Evolutionary conservation across 805 yeast genomes (phyloP).

Genomic region (Teunomyces barrocoloradensis): DNA sequence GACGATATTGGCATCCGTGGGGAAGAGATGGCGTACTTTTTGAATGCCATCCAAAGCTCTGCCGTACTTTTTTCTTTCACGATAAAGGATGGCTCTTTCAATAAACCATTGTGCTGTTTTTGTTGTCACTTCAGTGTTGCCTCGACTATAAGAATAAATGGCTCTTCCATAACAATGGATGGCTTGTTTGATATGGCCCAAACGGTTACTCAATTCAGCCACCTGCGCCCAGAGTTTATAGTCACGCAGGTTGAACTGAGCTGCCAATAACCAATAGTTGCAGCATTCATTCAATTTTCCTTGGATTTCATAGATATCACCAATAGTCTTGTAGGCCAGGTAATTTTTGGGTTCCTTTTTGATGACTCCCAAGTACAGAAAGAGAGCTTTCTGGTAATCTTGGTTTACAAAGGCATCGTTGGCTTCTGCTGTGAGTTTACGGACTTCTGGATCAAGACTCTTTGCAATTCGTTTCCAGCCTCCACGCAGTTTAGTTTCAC

Average conservation of each 20-base stretch:
- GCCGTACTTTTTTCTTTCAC: constrained; percentile 62
- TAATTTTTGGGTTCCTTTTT: constrained; percentile 73
- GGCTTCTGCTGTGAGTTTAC: constrained; percentile 63
- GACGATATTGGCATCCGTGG: constrained; percentile 57
- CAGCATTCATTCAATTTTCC: constrained; percentile 72
- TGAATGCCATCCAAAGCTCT: constrained; percentile 75
- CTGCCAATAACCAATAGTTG: constrained; percentile 78
- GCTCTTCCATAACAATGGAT: constrained; percentile 74
- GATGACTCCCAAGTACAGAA: constrained; percentile 65
- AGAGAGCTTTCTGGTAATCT: constrained; percentile 58
- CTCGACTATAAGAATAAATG: constrained; percentile 38
- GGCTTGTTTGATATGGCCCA: constrained; percentile 74
- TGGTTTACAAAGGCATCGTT: constrained; percentile 74
- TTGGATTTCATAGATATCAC: constrained; percentile 72
- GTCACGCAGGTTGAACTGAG: constrained; percentile 73
- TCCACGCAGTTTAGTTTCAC: constrained; percentile 34
- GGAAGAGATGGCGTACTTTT: constrained; percentile 51
- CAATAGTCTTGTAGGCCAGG: constrained; percentile 84
- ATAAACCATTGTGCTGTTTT: constrained; percentile 56
- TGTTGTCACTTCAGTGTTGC: neutral
- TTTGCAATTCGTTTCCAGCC: constrained; percentile 36
- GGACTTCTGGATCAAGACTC: constrained; percentile 67
- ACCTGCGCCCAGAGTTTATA: constrained; percentile 75
- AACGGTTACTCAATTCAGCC: constrained; percentile 61
- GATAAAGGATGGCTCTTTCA: constrained; percentile 64